These are phyloP conservation scores for Hypoxylon crocopeplum DNA, from an alignment of 495 filamentous ascomycete species.

Conservation along the genomic window DNA sequence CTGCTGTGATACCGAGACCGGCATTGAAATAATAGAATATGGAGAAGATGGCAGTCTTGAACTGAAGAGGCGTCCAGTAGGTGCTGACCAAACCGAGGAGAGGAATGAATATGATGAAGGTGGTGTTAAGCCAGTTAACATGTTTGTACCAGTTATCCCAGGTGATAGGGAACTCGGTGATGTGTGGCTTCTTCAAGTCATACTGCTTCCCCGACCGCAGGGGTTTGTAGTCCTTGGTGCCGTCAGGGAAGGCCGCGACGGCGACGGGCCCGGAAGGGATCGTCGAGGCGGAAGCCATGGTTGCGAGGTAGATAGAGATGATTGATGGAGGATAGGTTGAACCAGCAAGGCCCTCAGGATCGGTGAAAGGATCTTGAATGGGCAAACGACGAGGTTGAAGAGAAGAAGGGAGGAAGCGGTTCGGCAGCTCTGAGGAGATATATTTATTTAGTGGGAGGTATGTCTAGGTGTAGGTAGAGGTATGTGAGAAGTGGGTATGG, in stretches of 20 bases:
- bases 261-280: constrained; percentile 35
- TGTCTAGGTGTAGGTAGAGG: not conserved
- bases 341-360: constrained; percentile 28
- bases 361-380: constrained; percentile 8
- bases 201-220: constrained; percentile 52
- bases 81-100: constrained; percentile 76
- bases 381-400: constrained; percentile 24
- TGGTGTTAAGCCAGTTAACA: constrained; percentile 93
- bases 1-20: constrained; percentile 87
- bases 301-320: not conserved
- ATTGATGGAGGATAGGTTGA: constrained; percentile 8
- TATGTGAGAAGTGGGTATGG: constrained; percentile 26
- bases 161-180: constrained; percentile 72
- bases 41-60: constrained; percentile 80
- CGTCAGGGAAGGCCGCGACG: constrained; percentile 52
- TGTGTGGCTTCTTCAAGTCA: constrained; percentile 60
- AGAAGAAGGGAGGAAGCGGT: constrained; percentile 1
- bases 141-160: constrained; percentile 93
- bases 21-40: constrained; percentile 92
- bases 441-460: constrained; percentile 22
- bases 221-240: constrained; percentile 57
- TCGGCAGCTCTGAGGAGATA: constrained; percentile 13
- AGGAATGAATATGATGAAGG: constrained; percentile 86
- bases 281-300: constrained; percentile 55
- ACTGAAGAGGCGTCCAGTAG: constrained; percentile 79